Percentiles rank a stretch among this genome's conserved stretches.
These are phyloP conservation scores for Jaltomata sinuosa DNA, from an alignment of 257 asterid genomes.

Conservation along the genomic window DNA sequence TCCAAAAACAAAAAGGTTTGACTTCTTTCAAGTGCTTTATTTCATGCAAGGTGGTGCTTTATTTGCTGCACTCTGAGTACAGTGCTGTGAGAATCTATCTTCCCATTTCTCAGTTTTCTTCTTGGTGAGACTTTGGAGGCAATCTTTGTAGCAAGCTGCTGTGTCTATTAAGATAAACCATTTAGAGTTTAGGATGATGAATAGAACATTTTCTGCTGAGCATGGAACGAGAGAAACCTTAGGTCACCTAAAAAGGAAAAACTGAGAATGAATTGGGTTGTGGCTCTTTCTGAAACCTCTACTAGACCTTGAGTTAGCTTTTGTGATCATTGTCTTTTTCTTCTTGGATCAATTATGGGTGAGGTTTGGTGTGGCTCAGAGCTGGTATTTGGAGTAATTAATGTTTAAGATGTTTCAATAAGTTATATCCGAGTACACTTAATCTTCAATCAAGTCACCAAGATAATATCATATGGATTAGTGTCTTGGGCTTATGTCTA, in stretches of 20 bases:
- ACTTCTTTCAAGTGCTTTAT: neutral
- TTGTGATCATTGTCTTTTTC: neutral
- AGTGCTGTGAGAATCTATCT: neutral
- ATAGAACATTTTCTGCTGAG: neutral
- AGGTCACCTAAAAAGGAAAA: neutral
- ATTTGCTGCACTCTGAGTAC: neutral
- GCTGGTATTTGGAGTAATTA: neutral
- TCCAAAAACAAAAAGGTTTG: neutral
- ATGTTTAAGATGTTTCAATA: neutral
- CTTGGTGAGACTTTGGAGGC: neutral
- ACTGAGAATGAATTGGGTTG: neutral
- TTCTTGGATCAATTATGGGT: neutral
- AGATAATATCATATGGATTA: neutral
- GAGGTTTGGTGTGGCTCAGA: neutral
- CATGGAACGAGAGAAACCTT: neutral
- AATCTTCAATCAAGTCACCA: neutral
- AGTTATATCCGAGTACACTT: neutral
- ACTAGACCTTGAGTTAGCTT: neutral
- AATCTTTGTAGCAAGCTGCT: neutral
- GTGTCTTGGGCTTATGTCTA: neutral
- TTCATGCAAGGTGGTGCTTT: neutral
- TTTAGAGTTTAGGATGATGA: neutral
- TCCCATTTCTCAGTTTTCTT: neutral
- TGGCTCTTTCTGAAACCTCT: neutral
- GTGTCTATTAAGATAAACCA: neutral